Evolutionary conservation across 495 filamentous ascomycete genomes (phyloP).

Genomic region (Darksidea phi): DNA sequence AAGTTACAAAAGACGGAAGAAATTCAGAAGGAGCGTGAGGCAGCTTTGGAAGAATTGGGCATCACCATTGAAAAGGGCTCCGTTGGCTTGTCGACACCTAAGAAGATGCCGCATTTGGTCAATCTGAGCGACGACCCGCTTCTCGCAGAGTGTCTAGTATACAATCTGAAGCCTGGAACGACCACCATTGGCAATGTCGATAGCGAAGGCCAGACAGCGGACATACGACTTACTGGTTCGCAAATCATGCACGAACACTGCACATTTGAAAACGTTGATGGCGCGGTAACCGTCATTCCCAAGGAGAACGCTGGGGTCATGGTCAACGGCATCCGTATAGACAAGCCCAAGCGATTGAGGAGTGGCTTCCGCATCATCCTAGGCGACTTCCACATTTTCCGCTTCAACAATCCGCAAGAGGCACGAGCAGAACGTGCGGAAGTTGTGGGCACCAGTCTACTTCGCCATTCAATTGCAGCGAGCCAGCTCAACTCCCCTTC

Average conservation of each 20-base stretch:
- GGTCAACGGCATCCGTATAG: conserved; percentile 90
- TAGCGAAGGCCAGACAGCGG: conserved; percentile 66
- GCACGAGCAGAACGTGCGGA: conserved; percentile 90
- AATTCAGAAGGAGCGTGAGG: conserved; percentile 96
- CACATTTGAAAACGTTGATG: conserved; percentile 87
- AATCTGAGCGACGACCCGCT: conserved; percentile 96
- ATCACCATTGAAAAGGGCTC: conserved; percentile 99
- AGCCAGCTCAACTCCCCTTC: conserved; percentile 74
- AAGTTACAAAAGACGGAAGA: conserved; percentile 91
- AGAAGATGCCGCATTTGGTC: conserved; percentile 98
- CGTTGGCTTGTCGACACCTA: conserved; percentile 90
- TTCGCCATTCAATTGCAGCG: conserved; percentile 84
- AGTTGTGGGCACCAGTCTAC: conserved; percentile 59
- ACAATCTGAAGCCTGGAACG: conserved; percentile 93
- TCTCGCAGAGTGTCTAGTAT: conserved; percentile 93
- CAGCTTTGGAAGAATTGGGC: conserved; percentile 91
- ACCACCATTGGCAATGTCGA: conserved; percentile 93
- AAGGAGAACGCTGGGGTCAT: conserved; percentile 90
- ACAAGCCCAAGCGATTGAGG: conserved; percentile 76
- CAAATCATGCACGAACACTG: conserved; percentile 92
- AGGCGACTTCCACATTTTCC: conserved; percentile 98
- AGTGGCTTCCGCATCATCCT: conserved; percentile 94
- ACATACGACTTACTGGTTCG: conserved; percentile 91
- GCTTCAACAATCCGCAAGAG: conserved; percentile 97
- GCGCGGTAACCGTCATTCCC: conserved; percentile 83